Evolutionary conservation across 345 rosid genomes (phyloP).

Genomic region (Eutrema heterophyllum): DNA sequence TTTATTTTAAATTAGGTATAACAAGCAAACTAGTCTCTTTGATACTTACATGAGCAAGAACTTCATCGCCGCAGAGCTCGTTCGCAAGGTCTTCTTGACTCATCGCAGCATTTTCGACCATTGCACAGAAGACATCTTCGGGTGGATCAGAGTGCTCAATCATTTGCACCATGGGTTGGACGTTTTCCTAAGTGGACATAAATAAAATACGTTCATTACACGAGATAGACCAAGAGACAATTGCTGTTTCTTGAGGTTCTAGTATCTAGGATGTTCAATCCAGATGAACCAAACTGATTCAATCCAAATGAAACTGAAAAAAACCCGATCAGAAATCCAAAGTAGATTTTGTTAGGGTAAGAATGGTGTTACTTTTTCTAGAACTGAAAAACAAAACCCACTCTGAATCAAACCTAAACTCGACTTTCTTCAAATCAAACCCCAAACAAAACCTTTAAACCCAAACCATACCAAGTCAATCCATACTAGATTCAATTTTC

Average conservation of each 20-base stretch:
- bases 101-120: constrained; percentile 51
- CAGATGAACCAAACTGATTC: neutral
- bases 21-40: neutral
- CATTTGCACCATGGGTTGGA: constrained; percentile 46
- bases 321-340: neutral
- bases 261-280: neutral
- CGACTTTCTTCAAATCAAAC: neutral
- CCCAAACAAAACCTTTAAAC: neutral
- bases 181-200: constrained; percentile 34
- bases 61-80: constrained; percentile 55
- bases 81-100: constrained; percentile 40
- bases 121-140: constrained; percentile 49
- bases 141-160: constrained; percentile 52
- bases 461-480: neutral
- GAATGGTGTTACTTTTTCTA: neutral
- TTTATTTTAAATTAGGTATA: neutral
- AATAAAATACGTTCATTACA: neutral
- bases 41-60: constrained; percentile 50
- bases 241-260: neutral
- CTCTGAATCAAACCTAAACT: neutral
- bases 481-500: neutral
- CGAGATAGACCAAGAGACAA: neutral
- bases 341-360: neutral
- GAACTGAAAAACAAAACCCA: neutral
- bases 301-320: neutral